Percentiles rank a stretch among this genome's conserved stretches.
Evolutionary conservation across 345 rosid genomes (phyloP).

Genomic region (Cochlearia excelsa): DNA sequence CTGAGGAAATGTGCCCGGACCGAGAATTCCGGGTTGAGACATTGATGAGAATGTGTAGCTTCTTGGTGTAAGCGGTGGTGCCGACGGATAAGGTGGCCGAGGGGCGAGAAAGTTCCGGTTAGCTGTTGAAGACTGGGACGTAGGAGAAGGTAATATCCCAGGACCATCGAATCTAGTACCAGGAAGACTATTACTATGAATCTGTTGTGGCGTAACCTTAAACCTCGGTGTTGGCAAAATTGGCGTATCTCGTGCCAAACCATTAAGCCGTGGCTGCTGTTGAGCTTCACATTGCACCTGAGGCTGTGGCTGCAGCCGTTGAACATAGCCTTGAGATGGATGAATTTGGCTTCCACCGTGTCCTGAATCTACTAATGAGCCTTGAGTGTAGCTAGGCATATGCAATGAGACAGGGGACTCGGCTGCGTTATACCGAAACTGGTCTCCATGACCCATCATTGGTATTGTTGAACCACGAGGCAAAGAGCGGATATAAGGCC

Average conservation of each 20-base stretch:
- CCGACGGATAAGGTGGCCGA: constrained; percentile 48
- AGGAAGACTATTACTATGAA: constrained; percentile 35
- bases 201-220: constrained; percentile 38
- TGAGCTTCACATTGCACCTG: too few species aligned
- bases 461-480: constrained; percentile 32
- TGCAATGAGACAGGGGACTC: too few species aligned
- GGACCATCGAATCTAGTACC: constrained; percentile 53
- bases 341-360: too few species aligned
- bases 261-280: too few species aligned
- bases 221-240: constrained; percentile 42
- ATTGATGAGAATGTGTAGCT: constrained; percentile 51
- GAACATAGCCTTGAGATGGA: too few species aligned
- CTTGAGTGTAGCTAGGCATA: too few species aligned
- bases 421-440: too few species aligned
- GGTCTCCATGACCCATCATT: constrained; percentile 34
- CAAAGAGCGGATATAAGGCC: not conserved
- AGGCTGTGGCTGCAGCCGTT: too few species aligned
- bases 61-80: constrained; percentile 54
- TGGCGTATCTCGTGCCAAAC: not conserved
- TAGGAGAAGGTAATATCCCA: constrained; percentile 59
- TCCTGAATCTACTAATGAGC: too few species aligned
- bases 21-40: constrained; percentile 61
- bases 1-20: constrained; percentile 69
- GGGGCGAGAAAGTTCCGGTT: constrained; percentile 51
- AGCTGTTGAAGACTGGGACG: constrained; percentile 59